Base-by-base conservation (phyloP, 2,329 filamentous ascomycete genomes). In the Corniculantispora saksenae region DNA sequence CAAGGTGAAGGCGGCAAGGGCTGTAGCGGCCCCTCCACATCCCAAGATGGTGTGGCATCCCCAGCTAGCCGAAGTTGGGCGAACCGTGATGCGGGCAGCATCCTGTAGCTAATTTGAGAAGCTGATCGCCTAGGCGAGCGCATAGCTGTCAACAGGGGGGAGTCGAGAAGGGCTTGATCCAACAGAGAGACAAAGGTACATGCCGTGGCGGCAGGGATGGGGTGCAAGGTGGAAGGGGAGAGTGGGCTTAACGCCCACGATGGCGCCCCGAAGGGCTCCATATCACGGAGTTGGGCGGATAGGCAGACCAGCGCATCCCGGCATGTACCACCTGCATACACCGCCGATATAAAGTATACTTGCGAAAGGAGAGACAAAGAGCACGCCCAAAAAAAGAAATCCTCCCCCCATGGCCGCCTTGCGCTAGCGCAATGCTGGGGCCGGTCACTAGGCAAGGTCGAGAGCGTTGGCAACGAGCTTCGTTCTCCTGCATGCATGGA, bases 1-100 rank as follows among this genome's bases (percentile, higher is more conserved):
- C 59, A 45, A 54, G 59, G 38, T 62, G 27, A 45, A 55, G 59
- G 50, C 59, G 59, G 59, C 51, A 47, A 63, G 27, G 51, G 50
- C 51, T 35, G 35, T 13, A 8, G n/a, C n/a, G 13, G 10, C 27
- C 48, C 51, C 6, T 17, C 50, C 21, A 13, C 60, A 56, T 63
- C 51, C 29, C 51, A 38, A 56, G 61, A 63, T 56, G 51, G 50
- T 35, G 47, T 35, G 48, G 57, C 19, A 50, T 50, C 45, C 43
- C n/a, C 57, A 21, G 13, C 57, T 57, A 57, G 15, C 35, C 35
- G n/a, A n/a, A 57, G 54, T 60, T 63, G 61, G 51, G 61, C 61
- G 51, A 48, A 48, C 51, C n/a, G 40, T 29, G 35, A 56, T 45
- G 40, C 13, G 21, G 29, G 61, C 27, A 23, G 51, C 32, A 32